These are phyloP conservation scores for Stramenopiles sp. DNA, from an alignment of 352 stramenopile species.

Conservation along the genomic window DNA sequence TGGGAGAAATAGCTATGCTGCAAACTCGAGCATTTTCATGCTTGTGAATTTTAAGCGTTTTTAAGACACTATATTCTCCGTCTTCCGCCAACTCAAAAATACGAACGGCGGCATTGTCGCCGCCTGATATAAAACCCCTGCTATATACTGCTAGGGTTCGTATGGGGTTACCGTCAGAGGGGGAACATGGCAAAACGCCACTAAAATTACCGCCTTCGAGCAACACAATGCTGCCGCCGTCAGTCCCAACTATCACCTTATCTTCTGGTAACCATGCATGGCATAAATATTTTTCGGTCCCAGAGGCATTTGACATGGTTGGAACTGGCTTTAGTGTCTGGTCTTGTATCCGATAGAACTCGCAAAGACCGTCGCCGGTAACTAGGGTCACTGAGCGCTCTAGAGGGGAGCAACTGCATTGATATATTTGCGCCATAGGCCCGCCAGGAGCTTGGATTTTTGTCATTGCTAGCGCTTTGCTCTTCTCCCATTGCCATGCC, in stretches of 20 bases:
- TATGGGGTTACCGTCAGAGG: slow-evolving; percentile 50
- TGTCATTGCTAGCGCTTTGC: slow-evolving; percentile 49
- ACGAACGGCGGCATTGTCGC: slow-evolving; percentile 40
- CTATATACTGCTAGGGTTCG: slow-evolving; percentile 42
- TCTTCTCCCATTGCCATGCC: slow-evolving; percentile 74
- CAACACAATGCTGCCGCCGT: slow-evolving; percentile 52
- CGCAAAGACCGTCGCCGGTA: slow-evolving; percentile 46
- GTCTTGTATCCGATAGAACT: slow-evolving; percentile 69
- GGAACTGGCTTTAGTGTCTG: slow-evolving; percentile 38
- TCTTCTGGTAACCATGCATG: slow-evolving; percentile 70
- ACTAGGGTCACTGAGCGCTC: slow-evolving; percentile 62
- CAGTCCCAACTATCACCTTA: slow-evolving; percentile 55
- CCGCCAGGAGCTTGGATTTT: slow-evolving; percentile 30
- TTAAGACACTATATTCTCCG: not conserved
- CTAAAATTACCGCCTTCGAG: slow-evolving; percentile 52
- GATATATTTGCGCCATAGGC: slow-evolving; percentile 29
- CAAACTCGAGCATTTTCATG: slow-evolving; percentile 28
- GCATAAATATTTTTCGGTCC: slow-evolving; percentile 48
- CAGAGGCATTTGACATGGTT: slow-evolving; percentile 37
- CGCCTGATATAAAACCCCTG: slow-evolving; percentile 50
- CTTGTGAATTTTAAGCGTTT: slow-evolving; percentile 27
- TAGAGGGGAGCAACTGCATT: slow-evolving; percentile 58
- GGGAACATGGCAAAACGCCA: slow-evolving; percentile 37
- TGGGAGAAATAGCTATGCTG: slow-evolving; percentile 40
- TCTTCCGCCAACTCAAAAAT: slow-evolving; percentile 42